Base-by-base conservation (phyloP, 2,329 filamentous ascomycete species). In the Penicillium sumatraense region DNA sequence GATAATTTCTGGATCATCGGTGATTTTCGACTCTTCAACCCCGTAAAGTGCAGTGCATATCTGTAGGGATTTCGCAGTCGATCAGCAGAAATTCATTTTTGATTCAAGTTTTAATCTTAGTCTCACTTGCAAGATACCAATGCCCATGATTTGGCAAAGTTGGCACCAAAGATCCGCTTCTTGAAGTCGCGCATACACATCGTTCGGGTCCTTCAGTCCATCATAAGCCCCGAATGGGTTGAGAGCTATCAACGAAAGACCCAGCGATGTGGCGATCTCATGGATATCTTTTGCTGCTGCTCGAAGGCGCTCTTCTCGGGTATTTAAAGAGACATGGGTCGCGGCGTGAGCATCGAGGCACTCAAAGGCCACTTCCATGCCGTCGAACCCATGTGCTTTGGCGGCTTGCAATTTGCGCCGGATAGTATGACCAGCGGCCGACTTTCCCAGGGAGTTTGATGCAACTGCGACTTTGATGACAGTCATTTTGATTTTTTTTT, bases 361-460 rank as follows among this genome's bases (percentile, higher is more conserved):
- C 49, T 69, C 67, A 49, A 68, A 63, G 45, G 68, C 69, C 38
- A 70, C 61, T 50, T 70, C 68, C 31, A 69, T 62, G 4, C 66
- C 68, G 5, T 64, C 48, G 57, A 66, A 69, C 18, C 64, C 64
- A 41, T 67, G 51, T 2, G 36, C 31, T 38, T 54, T 62, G n/a
- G 59, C 59, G 1, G 46, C 57, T 33, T 56, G 41, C 5, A 62
- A 49, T 42, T 62, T 62, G 20, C 41, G 54, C 13, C 50, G 21
- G n/a, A 62, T 60, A 5, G 33, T 45, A 47, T 62, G 59, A 11
- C 57, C 59, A 13, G 57, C 51, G 7, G 26, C 46, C 2, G 57
- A 58, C 23, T 60, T 60, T 11, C 57, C 59, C 2, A 62, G 42
- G 2, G 59, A 53, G 42, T 60, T 62, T 11, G 51, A 54, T 3